phyloP scores from a whole-genome alignment of 371 early-diverging fungal species.

The Mucor velutinosus region DNA sequence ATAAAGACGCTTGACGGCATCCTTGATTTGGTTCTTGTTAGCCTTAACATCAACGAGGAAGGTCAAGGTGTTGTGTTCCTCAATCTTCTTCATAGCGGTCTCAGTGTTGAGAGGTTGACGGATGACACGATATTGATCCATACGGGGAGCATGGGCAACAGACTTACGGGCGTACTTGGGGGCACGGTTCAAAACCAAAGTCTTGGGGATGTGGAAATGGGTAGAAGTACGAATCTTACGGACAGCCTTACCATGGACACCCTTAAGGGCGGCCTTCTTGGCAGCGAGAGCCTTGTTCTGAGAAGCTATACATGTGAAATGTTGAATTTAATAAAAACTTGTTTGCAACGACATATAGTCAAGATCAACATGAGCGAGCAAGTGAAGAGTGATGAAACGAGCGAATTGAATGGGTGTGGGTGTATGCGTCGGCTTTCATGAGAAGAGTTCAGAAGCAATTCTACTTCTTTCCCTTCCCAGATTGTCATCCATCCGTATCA shows the following conservation, averaged over 20 bases:
- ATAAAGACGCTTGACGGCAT: slow-evolving; percentile 95
- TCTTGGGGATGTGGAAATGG: slow-evolving; percentile 94
- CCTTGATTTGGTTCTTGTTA: slow-evolving; percentile 98
- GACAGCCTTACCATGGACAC: slow-evolving; percentile 73
- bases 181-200: slow-evolving; percentile 79
- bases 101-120: slow-evolving; percentile 96
- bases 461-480: too few species aligned
- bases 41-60: slow-evolving; percentile 95
- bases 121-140: slow-evolving; percentile 89
- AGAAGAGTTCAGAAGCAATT: too few species aligned
- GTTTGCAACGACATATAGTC: too few species aligned
- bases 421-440: too few species aligned
- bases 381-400: too few species aligned
- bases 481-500: too few species aligned
- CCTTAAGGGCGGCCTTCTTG: slow-evolving; percentile 91
- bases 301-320: slow-evolving; percentile 32
- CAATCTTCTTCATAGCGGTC: slow-evolving; percentile 98
- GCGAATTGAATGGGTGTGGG: too few species aligned
- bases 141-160: slow-evolving; percentile 69
- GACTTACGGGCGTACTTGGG: slow-evolving; percentile 94
- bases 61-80: slow-evolving; percentile 98
- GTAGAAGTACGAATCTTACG: slow-evolving; percentile 88
- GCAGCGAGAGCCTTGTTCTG: slow-evolving; percentile 66
- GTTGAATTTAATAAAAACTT: too few species aligned
- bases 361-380: too few species aligned